A percentile compares a stretch with the other conserved stretches of the same genome.
Conservation (phyloP, 352 stramenopile genomes). For the Phytopythium montanum region DNA sequence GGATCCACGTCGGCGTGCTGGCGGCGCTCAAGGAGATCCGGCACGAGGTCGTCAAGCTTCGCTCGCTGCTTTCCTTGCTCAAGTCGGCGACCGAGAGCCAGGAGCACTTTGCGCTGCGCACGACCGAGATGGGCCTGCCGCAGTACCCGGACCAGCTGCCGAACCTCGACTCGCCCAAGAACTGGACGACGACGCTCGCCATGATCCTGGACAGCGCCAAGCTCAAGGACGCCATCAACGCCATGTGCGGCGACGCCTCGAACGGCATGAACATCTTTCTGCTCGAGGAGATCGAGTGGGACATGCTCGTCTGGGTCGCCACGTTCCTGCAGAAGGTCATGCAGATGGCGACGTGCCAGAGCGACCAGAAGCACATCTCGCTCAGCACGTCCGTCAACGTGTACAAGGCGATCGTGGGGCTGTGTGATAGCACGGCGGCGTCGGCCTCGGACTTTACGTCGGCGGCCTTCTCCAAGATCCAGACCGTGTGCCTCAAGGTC, state of each 20-base stretch:
- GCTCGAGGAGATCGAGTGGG: slow-evolving; percentile 76
- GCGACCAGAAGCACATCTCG: slow-evolving; percentile 74
- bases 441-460: slow-evolving; percentile 56
- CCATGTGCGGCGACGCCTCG: slow-evolving; percentile 56
- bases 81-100: slow-evolving; percentile 71
- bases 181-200: slow-evolving; percentile 59
- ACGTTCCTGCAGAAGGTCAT: slow-evolving; percentile 78
- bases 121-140: slow-evolving; percentile 54
- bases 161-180: slow-evolving; percentile 68
- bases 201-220: slow-evolving; percentile 81
- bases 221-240: slow-evolving; percentile 71
- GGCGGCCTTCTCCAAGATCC: slow-evolving; percentile 54
- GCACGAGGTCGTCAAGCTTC: slow-evolving; percentile 71
- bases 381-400: slow-evolving; percentile 78
- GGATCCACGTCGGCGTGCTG: slow-evolving; percentile 65
- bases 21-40: slow-evolving; percentile 70
- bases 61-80: slow-evolving; percentile 63
- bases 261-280: slow-evolving; percentile 76
- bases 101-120: slow-evolving; percentile 68
- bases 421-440: slow-evolving; percentile 66
- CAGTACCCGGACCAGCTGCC: slow-evolving; percentile 59
- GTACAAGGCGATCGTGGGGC: slow-evolving; percentile 73
- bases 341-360: slow-evolving; percentile 76
- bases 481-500: slow-evolving; percentile 72
- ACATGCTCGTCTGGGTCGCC: slow-evolving; percentile 65